Conservation (phyloP, 352 stramenopile genomes). For the Phytophthora fragariae region DNA sequence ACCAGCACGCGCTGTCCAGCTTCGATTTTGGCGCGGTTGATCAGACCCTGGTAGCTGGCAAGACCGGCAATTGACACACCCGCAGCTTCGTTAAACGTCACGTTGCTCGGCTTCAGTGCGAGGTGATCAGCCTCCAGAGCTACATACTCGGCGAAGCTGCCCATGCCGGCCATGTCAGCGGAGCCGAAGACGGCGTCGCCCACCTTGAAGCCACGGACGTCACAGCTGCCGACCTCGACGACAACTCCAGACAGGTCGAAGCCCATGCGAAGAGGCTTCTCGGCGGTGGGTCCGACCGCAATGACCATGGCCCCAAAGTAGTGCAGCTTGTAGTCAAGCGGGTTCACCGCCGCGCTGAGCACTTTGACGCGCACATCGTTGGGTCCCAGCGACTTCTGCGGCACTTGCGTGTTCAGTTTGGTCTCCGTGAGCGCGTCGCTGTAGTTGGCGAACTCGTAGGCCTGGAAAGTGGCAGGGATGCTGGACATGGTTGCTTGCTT, state of each 20-base stretch:
- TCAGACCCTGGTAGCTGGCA: constrained; percentile 48
- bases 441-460: constrained; percentile 36
- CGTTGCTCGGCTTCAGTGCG: constrained; percentile 24
- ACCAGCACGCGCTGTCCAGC: constrained; percentile 50
- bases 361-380: constrained; percentile 33
- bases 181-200: constrained; percentile 40
- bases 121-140: constrained; percentile 22
- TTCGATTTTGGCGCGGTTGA: constrained; percentile 33
- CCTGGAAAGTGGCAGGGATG: constrained; percentile 33
- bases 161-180: constrained; percentile 9
- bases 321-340: constrained; percentile 44
- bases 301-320: constrained; percentile 19
- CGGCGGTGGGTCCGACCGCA: constrained; percentile 18
- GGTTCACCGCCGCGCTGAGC: constrained; percentile 35
- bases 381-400: constrained; percentile 22
- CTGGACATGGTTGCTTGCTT: constrained; percentile 9
- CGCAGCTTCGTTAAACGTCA: constrained; percentile 41
- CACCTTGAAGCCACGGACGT: constrained; percentile 35
- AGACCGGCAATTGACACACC: constrained; percentile 34
- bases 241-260: constrained; percentile 45
- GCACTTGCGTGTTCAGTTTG: constrained; percentile 29
- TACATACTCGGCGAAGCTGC: constrained; percentile 37
- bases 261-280: constrained; percentile 47
- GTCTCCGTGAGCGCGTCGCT: constrained; percentile 23
- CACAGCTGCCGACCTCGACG: constrained; percentile 19